Conservation (phyloP, 1,139 yeast genomes). For the Debaryomyces sp. region DNA sequence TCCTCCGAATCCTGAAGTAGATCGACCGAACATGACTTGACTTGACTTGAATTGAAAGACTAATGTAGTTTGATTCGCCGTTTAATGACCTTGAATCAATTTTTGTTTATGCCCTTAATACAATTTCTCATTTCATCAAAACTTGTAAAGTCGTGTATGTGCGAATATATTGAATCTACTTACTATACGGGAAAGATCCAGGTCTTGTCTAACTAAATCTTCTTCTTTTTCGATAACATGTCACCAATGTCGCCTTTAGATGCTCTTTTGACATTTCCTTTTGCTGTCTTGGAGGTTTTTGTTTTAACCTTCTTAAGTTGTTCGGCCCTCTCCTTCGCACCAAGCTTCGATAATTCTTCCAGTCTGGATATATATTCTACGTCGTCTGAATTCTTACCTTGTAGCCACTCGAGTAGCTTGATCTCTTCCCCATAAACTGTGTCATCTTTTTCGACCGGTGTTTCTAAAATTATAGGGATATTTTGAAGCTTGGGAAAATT, state of each 20-base stretch:
- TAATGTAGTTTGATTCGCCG: conserved; percentile 1
- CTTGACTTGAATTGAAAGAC: not conserved
- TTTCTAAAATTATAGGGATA: conserved; percentile 86
- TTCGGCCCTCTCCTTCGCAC: conserved; percentile 59
- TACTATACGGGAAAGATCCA: not conserved
- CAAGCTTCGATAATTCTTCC: conserved; percentile 53
- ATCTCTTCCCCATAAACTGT: conserved; percentile 79
- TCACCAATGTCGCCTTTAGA: conserved; percentile 11
- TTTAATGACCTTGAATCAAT: not conserved
- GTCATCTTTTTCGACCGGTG: conserved; percentile 72
- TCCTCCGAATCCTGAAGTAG: conserved; percentile 63
- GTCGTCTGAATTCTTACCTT: conserved; percentile 56
- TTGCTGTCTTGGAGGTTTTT: conserved; percentile 25
- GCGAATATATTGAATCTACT: not conserved
- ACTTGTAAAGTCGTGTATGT: conserved; percentile 6
- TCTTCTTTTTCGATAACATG: conserved; percentile 16
- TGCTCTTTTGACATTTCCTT: conserved; percentile 15
- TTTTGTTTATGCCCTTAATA: conserved; percentile 5
- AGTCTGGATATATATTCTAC: conserved; percentile 53
- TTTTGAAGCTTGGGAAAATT: conserved; percentile 62
- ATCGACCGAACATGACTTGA: conserved; percentile 46
- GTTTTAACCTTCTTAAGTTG: conserved; percentile 46
- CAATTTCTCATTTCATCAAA: conserved; percentile 5
- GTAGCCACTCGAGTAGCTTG: conserved; percentile 70
- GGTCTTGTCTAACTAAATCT: conserved; percentile 6